These are phyloP conservation scores for Hymenoscyphus fraxineus DNA, from an alignment of 2,329 filamentous ascomycete genomes.

Conservation along the genomic window DNA sequence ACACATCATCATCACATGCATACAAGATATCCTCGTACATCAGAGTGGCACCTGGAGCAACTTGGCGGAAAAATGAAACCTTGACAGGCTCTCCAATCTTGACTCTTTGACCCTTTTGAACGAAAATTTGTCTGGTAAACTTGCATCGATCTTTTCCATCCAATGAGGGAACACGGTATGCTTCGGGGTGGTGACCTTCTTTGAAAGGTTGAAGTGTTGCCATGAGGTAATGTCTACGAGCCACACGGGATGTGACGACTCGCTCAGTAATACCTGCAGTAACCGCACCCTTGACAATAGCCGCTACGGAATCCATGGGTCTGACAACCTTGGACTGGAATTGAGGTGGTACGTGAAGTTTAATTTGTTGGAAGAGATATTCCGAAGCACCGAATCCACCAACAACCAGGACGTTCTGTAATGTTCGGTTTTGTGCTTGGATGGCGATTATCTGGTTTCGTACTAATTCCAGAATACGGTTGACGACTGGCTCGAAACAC, in stretches of 20 bases:
- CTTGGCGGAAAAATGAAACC: conserved; percentile 97
- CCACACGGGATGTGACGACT: conserved; percentile 94
- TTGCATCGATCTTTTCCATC: conserved; percentile 98
- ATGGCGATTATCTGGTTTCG: conserved; percentile 99
- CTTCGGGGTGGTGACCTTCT: conserved; percentile 96
- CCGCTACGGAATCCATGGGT: conserved; percentile 97
- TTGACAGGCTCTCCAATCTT: conserved; percentile 99
- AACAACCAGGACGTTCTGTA: conserved; percentile 96
- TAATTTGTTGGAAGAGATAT: conserved; percentile 99
- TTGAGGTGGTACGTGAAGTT: conserved; percentile 94
- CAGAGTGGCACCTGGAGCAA: conserved; percentile 91
- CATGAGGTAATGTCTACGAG: conserved; percentile 97
- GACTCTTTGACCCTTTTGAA: conserved; percentile 96
- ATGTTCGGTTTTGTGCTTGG: conserved; percentile 87
- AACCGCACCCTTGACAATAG: conserved; percentile 97
- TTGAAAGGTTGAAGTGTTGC: conserved; percentile 98
- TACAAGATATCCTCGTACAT: conserved; percentile 99
- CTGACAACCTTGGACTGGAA: conserved; percentile 98
- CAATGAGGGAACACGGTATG: conserved; percentile 92
- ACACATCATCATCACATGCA: conserved; percentile 96
- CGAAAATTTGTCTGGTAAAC: conserved; percentile 96
- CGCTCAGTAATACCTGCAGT: conserved; percentile 97
- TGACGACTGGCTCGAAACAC: conserved; percentile 97
- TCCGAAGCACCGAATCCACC: conserved; percentile 98
- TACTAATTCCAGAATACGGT: conserved; percentile 92